Evolutionary conservation across 2,329 filamentous ascomycete species (phyloP), one percentile per base, ranked within the genome.

Genomic region (Fonsecaea erecta): DNA sequence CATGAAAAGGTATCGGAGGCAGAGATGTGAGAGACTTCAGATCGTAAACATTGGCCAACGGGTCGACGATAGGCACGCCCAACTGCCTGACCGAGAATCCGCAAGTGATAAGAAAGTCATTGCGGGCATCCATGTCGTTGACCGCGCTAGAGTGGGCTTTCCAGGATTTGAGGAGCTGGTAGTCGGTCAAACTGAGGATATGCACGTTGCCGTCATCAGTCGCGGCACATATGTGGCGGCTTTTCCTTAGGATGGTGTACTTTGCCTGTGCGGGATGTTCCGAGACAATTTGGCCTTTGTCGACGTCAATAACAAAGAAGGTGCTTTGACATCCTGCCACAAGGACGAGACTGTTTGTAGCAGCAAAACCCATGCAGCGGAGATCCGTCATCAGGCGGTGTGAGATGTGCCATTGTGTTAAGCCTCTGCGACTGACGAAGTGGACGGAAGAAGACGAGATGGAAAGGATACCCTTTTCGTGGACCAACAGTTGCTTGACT

Each of bases 111-210:
- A 99, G 88, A 71, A 95, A 95, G 76, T 98, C 94, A 74, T 95
- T 92, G 74, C 95, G 91, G 8, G 93, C 92, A 79, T 99, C 95
- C 91, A 99, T 97, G 76, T 98, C 94, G 76, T 92, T 97, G 75
- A 99, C 91, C 58, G 88, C 86, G 8, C 92, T 91, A 1, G 90
- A 89, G 75, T 99, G 95, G 0, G 94, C 93, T 75, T 92, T 92
- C 91, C 95, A 99, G 11, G 87, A 87, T 75, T 94, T 96, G 71
- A 95, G 83, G 4, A 97, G 84, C 48, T 86, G 85, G 73, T 96
- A 91, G 62, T 85, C 91, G 61, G 86, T 82, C 0, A 93, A 86
- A 74, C 97, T 94, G 24, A 99, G 83, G 32, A 97, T 89, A 77
- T 98, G 89, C 54, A 99, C 90, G 18, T 87, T 86, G 51, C 95